phyloP scores from a whole-genome alignment of 306 rosid species.

The Casuarina equisetifolia region DNA sequence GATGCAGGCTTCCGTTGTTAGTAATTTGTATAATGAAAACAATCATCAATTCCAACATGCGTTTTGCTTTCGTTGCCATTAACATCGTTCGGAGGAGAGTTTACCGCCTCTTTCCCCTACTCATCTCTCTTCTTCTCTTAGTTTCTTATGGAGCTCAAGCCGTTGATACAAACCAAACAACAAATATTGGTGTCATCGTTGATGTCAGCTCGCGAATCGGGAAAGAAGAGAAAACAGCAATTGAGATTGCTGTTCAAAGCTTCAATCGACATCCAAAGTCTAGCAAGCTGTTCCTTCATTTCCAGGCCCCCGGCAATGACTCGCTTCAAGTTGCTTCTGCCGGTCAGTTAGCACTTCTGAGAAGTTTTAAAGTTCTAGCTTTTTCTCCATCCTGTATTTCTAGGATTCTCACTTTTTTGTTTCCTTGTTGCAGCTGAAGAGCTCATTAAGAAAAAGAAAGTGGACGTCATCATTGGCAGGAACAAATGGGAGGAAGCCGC shows the following conservation, averaged over 20 bases:
- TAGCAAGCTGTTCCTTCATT: constrained; percentile 30
- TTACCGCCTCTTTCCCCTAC: not conserved
- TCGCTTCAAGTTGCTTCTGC: constrained; percentile 44
- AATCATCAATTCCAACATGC: not conserved
- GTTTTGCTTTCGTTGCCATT: constrained; percentile 5
- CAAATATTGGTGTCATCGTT: not conserved
- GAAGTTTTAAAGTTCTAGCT: not conserved
- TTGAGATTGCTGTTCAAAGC: not conserved
- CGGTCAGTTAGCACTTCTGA: constrained; percentile 23
- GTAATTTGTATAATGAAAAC: no score
- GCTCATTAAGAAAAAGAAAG: constrained; percentile 36
- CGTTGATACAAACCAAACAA: not conserved
- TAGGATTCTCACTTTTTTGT: not conserved
- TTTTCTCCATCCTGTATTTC: not conserved
- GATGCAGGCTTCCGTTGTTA: no score
- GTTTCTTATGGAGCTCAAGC: not conserved
- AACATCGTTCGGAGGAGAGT: not conserved
- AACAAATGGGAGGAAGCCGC: constrained; percentile 60
- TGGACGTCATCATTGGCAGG: constrained; percentile 46
- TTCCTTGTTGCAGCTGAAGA: constrained; percentile 40
- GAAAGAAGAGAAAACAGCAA: constrained; percentile 6
- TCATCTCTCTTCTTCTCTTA: not conserved
- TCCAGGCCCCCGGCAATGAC: constrained; percentile 22
- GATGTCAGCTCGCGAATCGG: constrained; percentile 3
- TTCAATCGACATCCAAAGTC: constrained; percentile 4